These are phyloP conservation scores for Microstegium vimineum DNA, from an alignment of 176 grass and related monocot genomes.

Conservation along the genomic window DNA sequence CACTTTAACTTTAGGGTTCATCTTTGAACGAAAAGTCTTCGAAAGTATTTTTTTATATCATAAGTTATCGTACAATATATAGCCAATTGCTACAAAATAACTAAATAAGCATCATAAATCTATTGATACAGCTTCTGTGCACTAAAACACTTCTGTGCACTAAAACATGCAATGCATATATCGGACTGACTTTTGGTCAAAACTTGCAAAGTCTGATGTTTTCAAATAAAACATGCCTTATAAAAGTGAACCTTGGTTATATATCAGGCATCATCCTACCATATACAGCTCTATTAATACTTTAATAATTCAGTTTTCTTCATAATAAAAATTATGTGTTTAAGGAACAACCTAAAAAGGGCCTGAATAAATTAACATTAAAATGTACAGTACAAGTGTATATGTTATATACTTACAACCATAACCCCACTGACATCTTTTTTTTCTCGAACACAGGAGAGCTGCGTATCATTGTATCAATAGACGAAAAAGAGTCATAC, in stretches of 20 bases:
- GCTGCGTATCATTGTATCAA: too few relatives aligned
- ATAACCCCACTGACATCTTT: not conserved
- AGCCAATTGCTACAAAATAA: not conserved
- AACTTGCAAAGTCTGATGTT: not conserved
- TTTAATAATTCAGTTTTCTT: not conserved
- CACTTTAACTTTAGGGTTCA: not conserved
- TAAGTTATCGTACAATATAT: not conserved
- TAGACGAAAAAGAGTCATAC: too few relatives aligned
- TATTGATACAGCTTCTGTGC: not conserved
- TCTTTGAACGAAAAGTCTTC: not conserved
- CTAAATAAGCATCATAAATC: not conserved
- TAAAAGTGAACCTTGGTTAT: not conserved
- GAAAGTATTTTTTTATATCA: not conserved
- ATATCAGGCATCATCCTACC: not conserved
- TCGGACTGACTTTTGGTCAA: not conserved
- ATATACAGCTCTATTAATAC: conserved; percentile 2
- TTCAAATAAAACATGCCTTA: not conserved
- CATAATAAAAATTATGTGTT: not conserved
- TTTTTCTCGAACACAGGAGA: too few relatives aligned
- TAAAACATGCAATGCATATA: not conserved
- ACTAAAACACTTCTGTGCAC: not conserved
- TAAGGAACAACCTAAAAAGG: not conserved
- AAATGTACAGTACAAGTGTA: not conserved
- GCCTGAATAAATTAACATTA: conserved; percentile 4
- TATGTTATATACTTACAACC: not conserved